phyloP scores from a whole-genome alignment of 2,329 filamentous ascomycete genomes.

The Aspergillus fischeri region DNA sequence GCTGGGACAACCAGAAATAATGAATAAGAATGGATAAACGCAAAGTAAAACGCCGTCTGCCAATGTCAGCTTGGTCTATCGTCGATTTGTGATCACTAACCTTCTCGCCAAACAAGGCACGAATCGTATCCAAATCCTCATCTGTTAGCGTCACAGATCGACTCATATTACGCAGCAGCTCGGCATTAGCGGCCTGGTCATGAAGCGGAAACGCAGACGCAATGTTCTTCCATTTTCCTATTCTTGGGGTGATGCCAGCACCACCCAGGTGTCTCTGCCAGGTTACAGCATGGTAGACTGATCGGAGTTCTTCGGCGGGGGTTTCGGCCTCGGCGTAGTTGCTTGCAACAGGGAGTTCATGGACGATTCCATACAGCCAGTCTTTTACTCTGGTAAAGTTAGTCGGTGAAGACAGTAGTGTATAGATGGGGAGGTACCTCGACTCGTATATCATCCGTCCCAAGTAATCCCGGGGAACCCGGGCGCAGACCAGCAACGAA shows the following conservation, averaged over 20 bases:
- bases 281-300: conserved; percentile 81
- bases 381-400: conserved; percentile 67
- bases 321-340: conserved; percentile 71
- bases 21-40: conserved; percentile 89
- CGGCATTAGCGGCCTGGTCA: conserved; percentile 68
- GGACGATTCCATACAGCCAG: conserved; percentile 85
- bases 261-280: conserved; percentile 70
- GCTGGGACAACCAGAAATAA: conserved; percentile 79
- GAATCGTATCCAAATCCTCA: conserved; percentile 69
- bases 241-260: conserved; percentile 67
- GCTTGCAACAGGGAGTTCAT: conserved; percentile 70
- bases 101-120: conserved; percentile 72
- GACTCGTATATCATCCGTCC: conserved; percentile 78
- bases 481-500: conserved; percentile 78
- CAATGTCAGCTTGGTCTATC: neutral
- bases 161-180: conserved; percentile 71
- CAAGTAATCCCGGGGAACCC: conserved; percentile 72
- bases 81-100: conserved; percentile 20
- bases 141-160: conserved; percentile 58
- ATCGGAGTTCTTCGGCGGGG: conserved; percentile 80
- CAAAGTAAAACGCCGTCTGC: conserved; percentile 88
- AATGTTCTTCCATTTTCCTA: conserved; percentile 68
- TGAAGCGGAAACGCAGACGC: conserved; percentile 64
- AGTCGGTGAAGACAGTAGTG: neutral
- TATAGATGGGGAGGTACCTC: conserved; percentile 43